Percentiles rank a stretch among this genome's conserved stretches.
Evolutionary conservation across 306 rosid genomes (phyloP).

Genomic region (Begonia loranthoides): DNA sequence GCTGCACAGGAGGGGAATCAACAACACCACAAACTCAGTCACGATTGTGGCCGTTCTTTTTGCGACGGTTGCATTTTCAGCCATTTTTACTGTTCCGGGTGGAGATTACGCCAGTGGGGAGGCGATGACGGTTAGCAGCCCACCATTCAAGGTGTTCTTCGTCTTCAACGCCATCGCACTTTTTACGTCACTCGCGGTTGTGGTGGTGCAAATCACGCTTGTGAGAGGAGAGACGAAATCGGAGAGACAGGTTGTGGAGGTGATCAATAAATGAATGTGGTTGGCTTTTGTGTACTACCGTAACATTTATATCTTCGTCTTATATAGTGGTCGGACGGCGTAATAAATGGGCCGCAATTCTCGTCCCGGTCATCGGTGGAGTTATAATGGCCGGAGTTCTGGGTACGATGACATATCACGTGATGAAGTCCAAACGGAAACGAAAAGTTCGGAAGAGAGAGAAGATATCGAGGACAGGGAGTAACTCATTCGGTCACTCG

Average conservation of each 20-base stretch:
- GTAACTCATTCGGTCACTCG: conserved; percentile 12
- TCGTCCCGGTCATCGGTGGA: conserved; percentile 48
- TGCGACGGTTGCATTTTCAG: conserved; percentile 81
- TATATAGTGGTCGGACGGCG: conserved; percentile 66
- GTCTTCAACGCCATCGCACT: conserved; percentile 59
- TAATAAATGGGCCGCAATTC: conserved; percentile 61
- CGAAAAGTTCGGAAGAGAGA: conserved; percentile 46
- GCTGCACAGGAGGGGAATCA: conserved; percentile 64
- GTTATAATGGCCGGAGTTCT: conserved; percentile 48
- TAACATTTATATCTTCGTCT: conserved; percentile 60
- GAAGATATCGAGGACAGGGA: conserved; percentile 22
- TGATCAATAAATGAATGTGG: conserved; percentile 93
- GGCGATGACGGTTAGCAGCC: conserved; percentile 33
- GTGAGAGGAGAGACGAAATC: conserved; percentile 72
- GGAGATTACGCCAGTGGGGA: conserved; percentile 39
- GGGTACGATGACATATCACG: conserved; percentile 69
- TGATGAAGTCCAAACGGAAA: conserved; percentile 41
- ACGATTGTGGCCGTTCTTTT: conserved; percentile 81
- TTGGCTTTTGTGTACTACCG: conserved; percentile 67
- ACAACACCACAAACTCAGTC: conserved; percentile 76
- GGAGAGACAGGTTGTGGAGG: conserved; percentile 62
- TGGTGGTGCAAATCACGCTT: conserved; percentile 72
- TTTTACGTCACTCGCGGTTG: conserved; percentile 72
- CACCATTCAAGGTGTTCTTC: conserved; percentile 56
- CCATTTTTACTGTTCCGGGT: conserved; percentile 81